Evolutionary conservation across 805 yeast species (phyloP), one percentile per base, ranked within the genome.

Genomic region (Clavispora carvajalis): DNA sequence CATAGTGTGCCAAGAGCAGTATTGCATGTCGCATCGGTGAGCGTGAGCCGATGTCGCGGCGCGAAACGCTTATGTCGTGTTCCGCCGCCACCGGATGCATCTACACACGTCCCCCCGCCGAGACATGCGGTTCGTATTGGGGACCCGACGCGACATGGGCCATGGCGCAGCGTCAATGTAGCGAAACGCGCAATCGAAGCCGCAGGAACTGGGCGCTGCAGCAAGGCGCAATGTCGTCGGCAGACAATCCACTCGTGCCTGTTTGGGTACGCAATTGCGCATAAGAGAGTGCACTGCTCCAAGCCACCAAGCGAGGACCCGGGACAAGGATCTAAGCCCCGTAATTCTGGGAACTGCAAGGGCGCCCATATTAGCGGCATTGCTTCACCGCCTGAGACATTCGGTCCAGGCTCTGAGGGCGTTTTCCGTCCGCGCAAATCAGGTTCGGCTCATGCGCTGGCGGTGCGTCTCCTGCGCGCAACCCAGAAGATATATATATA

Each of bases 401-500:
- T 22, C 23, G 23, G 23, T 8, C 23, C 23, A 22, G 23, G 23
- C 6, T 22, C 6, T 23, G 26, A 3, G 12, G 23, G 23, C 7
- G 23, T 3, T 8, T 22, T 3, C 7, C 13, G 13, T 10, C 26
- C 26, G 15, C 15, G 29, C 29, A 26, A 26, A n/a, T 7, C 29
- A 11, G 6, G 7, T 10, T 13, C 29, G 17, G 17, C 8, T n/a
- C 26, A 24, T 24, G 26, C 26, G 11, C 12, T 10, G 26, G 7
- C 26, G 18, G 19, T 28, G 31, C 31, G 31, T 28, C 31, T 28
- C 31, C 31, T 28, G 31, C 31, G 31, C 31, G 16, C 31, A 28
- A 28, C 9, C 17, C 12, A 9, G 19, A 19, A 28, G 19, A 28
- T 28, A 28, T 28, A 28, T 28, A 28, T 28, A 28, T 19, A 28